phyloP scores from a whole-genome alignment of 495 filamentous ascomycete species.

The Neurospora discreta region DNA sequence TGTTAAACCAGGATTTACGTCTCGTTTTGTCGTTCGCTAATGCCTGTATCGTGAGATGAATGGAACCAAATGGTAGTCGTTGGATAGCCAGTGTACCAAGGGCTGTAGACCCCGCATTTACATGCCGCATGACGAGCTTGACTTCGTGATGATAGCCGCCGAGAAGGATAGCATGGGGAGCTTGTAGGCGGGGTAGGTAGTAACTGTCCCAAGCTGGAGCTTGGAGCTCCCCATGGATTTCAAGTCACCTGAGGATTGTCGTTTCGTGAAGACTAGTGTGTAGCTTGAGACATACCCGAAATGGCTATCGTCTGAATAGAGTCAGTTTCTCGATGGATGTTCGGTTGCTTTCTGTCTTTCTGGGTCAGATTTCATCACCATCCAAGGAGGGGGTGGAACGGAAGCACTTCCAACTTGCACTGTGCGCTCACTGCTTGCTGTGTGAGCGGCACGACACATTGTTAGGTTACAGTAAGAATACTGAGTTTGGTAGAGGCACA shows the following conservation, averaged over 20 bases:
- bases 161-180: background rate
- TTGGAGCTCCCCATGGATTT: background rate
- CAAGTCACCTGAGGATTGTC: background rate
- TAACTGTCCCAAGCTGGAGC: background rate
- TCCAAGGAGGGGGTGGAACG: background rate
- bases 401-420: background rate
- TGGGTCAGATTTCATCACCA: background rate
- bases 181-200: background rate
- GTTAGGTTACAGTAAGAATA: background rate
- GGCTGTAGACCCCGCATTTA: background rate
- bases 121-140: background rate
- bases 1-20: background rate
- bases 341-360: background rate
- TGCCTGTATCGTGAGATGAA: background rate
- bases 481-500: background rate
- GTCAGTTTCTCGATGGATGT: background rate
- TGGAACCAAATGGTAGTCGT: background rate
- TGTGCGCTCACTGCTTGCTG: background rate
- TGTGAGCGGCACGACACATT: background rate
- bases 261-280: background rate
- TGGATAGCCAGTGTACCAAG: background rate
- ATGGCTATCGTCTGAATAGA: background rate
- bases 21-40: background rate
- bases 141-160: background rate
- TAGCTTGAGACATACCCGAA: background rate